Conservation (phyloP, 2,329 filamentous ascomycete genomes). For the Colletotrichum ledebouriae region DNA sequence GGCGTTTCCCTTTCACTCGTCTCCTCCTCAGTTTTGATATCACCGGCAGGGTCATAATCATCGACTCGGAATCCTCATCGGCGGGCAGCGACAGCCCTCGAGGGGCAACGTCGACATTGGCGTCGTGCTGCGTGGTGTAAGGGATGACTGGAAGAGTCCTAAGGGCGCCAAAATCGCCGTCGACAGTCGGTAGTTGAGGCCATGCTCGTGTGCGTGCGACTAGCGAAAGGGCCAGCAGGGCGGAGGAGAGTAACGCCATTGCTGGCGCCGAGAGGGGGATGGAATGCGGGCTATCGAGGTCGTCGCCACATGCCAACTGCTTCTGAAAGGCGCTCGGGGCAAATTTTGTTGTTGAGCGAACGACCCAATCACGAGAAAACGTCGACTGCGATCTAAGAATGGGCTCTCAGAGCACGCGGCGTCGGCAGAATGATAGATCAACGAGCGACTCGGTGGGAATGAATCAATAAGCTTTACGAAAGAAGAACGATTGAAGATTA, state of each 20-base stretch:
- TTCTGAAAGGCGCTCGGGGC: conserved; percentile 10
- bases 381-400: background rate
- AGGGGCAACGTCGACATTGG: conserved; percentile 13
- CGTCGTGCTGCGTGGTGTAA: conserved; percentile 23
- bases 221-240: conserved; percentile 40
- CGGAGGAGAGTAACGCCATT: conserved; percentile 36
- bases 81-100: conserved; percentile 32
- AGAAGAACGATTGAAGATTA: background rate
- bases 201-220: conserved; percentile 35
- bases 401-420: conserved; percentile 18
- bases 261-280: conserved; percentile 25
- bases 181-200: conserved; percentile 42
- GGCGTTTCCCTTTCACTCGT: conserved; percentile 8
- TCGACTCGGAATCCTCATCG: conserved; percentile 18
- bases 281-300: conserved; percentile 39
- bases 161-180: conserved; percentile 24
- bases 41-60: conserved; percentile 39
- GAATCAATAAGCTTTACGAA: conserved; percentile 3
- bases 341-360: conserved; percentile 1
- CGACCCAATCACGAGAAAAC: background rate
- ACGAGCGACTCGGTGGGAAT: conserved; percentile 7
- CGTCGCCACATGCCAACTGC: conserved; percentile 40
- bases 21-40: conserved; percentile 27
- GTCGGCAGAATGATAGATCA: background rate
- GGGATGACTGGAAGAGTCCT: conserved; percentile 41